These are phyloP conservation scores for Penicillium sp. DNA, from an alignment of 2,329 filamentous ascomycete species.

Conservation along the genomic window DNA sequence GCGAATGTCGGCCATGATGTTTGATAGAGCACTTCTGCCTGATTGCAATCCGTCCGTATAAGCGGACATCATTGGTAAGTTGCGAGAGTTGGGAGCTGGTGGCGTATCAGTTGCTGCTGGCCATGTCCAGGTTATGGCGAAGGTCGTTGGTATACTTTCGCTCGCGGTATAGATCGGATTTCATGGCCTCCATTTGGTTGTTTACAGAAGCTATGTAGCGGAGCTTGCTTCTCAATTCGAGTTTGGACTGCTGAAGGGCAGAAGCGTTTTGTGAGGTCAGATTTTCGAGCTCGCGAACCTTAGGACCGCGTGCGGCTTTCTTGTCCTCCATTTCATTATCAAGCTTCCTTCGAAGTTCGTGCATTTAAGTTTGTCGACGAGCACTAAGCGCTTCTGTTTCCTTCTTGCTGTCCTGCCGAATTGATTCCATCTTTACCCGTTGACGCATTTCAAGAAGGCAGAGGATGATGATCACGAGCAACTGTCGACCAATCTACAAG, in stretches of 20 bases:
- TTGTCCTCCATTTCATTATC: slow-evolving; percentile 71
- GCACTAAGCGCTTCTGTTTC: slow-evolving; percentile 64
- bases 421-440: slow-evolving; percentile 47
- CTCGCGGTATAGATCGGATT: slow-evolving; percentile 63
- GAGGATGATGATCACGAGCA: no score
- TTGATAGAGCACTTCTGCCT: no score
- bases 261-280: slow-evolving; percentile 38
- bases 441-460: slow-evolving; percentile 57
- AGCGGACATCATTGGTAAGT: no score
- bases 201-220: slow-evolving; percentile 55
- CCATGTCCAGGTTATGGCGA: slow-evolving; percentile 63
- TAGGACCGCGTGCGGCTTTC: slow-evolving; percentile 32
- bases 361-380: slow-evolving; percentile 70
- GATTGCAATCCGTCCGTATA: no score
- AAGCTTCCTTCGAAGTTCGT: slow-evolving; percentile 65
- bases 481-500: no score
- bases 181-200: slow-evolving; percentile 44
- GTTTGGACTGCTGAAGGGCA: slow-evolving; percentile 45
- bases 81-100: no score
- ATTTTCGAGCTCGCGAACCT: slow-evolving; percentile 47
- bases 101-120: slow-evolving; percentile 63
- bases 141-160: slow-evolving; percentile 63
- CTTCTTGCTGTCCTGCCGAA: slow-evolving; percentile 50
- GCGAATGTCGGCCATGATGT: no score
- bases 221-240: slow-evolving; percentile 58